These are phyloP conservation scores for Saccharomycopsis sp. DNA, from an alignment of 805 yeast genomes.

Conservation along the genomic window DNA sequence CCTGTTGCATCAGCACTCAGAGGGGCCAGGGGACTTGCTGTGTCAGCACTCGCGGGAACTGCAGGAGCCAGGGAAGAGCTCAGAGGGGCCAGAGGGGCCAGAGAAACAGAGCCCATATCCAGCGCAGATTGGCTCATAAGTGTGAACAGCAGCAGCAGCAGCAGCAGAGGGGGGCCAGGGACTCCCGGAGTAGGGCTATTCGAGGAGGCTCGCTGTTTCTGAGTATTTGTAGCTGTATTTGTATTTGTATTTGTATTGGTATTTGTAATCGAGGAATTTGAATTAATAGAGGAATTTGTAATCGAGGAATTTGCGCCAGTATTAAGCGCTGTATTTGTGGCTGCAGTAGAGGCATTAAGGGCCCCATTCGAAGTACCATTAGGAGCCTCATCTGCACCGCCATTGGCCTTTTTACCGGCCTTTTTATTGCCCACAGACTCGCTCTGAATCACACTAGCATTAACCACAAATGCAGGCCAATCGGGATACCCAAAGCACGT, in stretches of 20 bases:
- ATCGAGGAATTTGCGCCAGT: background rate
- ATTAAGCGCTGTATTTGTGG: background rate
- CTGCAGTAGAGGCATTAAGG: background rate
- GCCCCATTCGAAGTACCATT: background rate
- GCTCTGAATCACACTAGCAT: slow-evolving; percentile 7
- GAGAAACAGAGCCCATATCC: too few relatives aligned
- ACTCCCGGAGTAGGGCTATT: too few relatives aligned
- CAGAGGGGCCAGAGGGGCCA: background rate
- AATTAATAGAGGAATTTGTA: too few relatives aligned
- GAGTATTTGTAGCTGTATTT: too few relatives aligned
- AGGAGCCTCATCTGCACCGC: too few relatives aligned
- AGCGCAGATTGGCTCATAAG: too few relatives aligned
- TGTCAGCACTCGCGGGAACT: too few relatives aligned
- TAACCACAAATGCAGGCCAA: slow-evolving; percentile 19
- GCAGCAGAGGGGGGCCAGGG: background rate
- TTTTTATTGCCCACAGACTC: slow-evolving; percentile 3
- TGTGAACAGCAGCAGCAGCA: background rate
- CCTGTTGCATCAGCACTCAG: background rate
- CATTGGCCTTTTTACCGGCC: background rate
- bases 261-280: too few relatives aligned
- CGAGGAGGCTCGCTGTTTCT: background rate
- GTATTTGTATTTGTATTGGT: too few relatives aligned
- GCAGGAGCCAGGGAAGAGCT: too few relatives aligned
- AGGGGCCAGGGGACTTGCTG: background rate
- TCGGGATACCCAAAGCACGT: slow-evolving; percentile 14